Conservation (phyloP, 2,329 filamentous ascomycete species). For the Ophiostoma australiae region DNA sequence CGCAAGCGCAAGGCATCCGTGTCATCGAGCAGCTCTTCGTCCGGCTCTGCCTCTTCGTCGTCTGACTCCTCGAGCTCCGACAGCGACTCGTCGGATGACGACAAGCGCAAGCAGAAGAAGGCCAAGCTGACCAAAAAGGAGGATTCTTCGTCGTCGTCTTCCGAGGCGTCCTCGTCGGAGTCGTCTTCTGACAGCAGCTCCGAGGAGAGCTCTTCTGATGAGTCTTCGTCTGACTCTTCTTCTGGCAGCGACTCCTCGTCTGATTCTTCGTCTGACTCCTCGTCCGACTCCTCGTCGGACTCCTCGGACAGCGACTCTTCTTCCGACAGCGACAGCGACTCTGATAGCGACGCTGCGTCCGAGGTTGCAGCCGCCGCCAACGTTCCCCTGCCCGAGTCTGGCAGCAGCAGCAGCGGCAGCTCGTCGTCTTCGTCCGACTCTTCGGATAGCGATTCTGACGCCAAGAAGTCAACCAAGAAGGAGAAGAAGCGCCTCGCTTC, state of each 20-base stretch:
- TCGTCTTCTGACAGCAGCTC: slow-evolving; percentile 21
- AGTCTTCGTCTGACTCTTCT: slow-evolving; percentile 19
- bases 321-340: slow-evolving; percentile 23
- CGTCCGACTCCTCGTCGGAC: slow-evolving; percentile 28
- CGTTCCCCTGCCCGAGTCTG: slow-evolving; percentile 36
- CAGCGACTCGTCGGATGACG: slow-evolving; percentile 29
- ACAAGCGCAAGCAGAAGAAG: slow-evolving; percentile 29
- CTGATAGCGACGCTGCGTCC: slow-evolving; percentile 28
- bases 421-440: neutral
- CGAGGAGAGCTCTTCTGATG: slow-evolving; percentile 24
- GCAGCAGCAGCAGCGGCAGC: slow-evolving; percentile 27
- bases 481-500: slow-evolving; percentile 13
- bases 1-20: slow-evolving; percentile 52
- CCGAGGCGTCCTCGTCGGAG: slow-evolving; percentile 22
- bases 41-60: slow-evolving; percentile 37
- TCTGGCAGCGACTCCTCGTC: slow-evolving; percentile 26
- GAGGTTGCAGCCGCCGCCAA: slow-evolving; percentile 31
- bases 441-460: slow-evolving; percentile 15
- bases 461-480: slow-evolving; percentile 17
- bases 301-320: slow-evolving; percentile 18
- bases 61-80: slow-evolving; percentile 34
- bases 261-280: slow-evolving; percentile 15
- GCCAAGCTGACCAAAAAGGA: slow-evolving; percentile 25
- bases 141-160: slow-evolving; percentile 18
- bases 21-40: slow-evolving; percentile 35